phyloP scores from a whole-genome alignment of 1,284 basidiomycete genomes.

The Fomitopsis betulina region DNA sequence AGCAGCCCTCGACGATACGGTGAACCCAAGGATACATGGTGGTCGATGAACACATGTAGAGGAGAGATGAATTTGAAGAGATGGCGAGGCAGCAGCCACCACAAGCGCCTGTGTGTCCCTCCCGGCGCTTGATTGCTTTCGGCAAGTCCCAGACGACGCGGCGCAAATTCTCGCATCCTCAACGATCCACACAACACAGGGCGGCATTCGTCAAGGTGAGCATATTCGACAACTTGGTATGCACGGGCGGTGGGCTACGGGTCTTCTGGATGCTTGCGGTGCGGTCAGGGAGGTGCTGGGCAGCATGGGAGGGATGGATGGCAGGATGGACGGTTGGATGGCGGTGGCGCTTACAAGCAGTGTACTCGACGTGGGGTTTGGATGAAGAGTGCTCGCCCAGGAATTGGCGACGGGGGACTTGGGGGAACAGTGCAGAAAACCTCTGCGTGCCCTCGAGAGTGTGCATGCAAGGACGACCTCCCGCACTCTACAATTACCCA shows the following conservation, averaged over 20 bases:
- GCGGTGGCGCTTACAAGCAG: not conserved
- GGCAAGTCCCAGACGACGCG: constrained; percentile 8
- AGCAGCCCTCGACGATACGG: no score
- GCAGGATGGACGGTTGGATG: not conserved
- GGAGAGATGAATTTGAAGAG: no score
- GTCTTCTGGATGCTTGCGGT: not conserved
- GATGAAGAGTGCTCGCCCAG: not conserved
- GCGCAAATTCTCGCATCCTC: constrained; percentile 4
- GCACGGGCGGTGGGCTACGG: not conserved
- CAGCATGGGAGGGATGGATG: constrained; percentile 1
- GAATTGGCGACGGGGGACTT: no score
- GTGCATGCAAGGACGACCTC: not conserved
- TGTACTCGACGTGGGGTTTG: not conserved
- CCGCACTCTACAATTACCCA: not conserved
- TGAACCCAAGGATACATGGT: no score
- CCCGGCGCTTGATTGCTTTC: constrained; percentile 1
- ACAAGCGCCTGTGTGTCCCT: not conserved
- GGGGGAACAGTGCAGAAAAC: not conserved
- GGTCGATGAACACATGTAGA: no score
- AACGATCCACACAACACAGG: constrained; percentile 8
- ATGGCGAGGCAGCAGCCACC: no score
- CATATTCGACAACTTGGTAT: not conserved
- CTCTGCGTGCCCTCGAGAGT: no score
- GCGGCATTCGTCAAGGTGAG: constrained; percentile 14
- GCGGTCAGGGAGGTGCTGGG: not conserved